Percentiles rank a stretch among this genome's conserved stretches.
These are phyloP conservation scores for Ophiostoma sp. DNA, from an alignment of 2,329 filamentous ascomycete species.

Conservation along the genomic window DNA sequence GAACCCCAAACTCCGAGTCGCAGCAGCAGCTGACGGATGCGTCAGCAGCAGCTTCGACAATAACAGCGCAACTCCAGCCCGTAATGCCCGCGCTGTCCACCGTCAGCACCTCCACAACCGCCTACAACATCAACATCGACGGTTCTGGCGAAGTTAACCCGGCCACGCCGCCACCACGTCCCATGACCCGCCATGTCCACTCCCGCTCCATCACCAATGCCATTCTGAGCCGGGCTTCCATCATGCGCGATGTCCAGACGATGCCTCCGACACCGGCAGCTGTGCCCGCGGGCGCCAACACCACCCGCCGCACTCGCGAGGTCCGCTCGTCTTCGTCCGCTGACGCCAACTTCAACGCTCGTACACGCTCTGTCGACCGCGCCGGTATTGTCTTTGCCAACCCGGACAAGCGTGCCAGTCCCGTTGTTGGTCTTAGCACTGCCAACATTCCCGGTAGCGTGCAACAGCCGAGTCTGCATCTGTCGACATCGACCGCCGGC, in stretches of 20 bases:
- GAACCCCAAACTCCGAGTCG: slow-evolving; percentile 32
- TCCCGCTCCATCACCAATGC: slow-evolving; percentile 48
- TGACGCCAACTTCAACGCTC: slow-evolving; percentile 47
- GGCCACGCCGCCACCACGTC: slow-evolving; percentile 15
- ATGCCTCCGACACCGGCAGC: slow-evolving; percentile 43
- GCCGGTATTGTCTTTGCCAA: slow-evolving; percentile 54
- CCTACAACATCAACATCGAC: slow-evolving; percentile 21
- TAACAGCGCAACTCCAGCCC: slow-evolving; percentile 19
- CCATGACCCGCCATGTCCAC: slow-evolving; percentile 45
- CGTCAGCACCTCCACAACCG: slow-evolving; percentile 33
- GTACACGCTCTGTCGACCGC: slow-evolving; percentile 65
- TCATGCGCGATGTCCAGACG: slow-evolving; percentile 38
- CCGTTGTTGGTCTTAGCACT: slow-evolving; percentile 64
- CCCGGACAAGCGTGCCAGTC: slow-evolving; percentile 63
- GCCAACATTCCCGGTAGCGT: slow-evolving; percentile 62
- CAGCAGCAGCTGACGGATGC: slow-evolving; percentile 28
- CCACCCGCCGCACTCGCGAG: slow-evolving; percentile 38
- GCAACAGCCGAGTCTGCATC: slow-evolving; percentile 39
- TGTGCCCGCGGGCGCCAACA: slow-evolving; percentile 34
- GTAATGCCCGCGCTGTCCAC: slow-evolving; percentile 29
- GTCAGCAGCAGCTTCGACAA: neutral
- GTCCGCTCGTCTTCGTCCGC: slow-evolving; percentile 34
- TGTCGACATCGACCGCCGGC: slow-evolving; percentile 28
- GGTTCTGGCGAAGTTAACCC: slow-evolving; percentile 27
- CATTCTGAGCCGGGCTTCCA: slow-evolving; percentile 46